These are phyloP conservation scores for Coniochaeta sp. DNA, from an alignment of 2,329 filamentous ascomycete genomes.

Conservation along the genomic window DNA sequence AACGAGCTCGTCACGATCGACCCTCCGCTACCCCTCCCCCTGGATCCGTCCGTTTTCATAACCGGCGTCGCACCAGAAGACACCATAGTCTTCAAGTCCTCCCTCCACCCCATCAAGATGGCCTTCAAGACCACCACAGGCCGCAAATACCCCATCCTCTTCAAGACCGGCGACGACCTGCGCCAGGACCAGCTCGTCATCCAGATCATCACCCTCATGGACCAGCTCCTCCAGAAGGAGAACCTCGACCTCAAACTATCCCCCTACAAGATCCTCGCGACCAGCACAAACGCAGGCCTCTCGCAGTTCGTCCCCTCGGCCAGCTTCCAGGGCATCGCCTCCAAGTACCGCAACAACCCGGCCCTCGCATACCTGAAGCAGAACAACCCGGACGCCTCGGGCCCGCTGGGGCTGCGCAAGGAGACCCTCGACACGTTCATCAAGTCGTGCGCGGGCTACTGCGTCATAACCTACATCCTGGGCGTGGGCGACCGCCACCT, in stretches of 20 bases:
- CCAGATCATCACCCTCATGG: constrained; percentile 96
- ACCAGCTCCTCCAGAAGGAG: constrained; percentile 88
- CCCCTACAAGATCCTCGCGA: constrained; percentile 93
- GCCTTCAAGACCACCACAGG: constrained; percentile 78
- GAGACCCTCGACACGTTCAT: constrained; percentile 94
- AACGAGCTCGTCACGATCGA: constrained; percentile 82
- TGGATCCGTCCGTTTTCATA: constrained; percentile 77
- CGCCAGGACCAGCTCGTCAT: constrained; percentile 96
- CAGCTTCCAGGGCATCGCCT: constrained; percentile 72
- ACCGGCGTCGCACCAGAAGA: constrained; percentile 77
- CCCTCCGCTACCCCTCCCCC: constrained; percentile 75
- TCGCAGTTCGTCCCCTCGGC: constrained; percentile 90
- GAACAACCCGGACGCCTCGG: constrained; percentile 79
- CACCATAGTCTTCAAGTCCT: constrained; percentile 91
- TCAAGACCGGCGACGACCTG: constrained; percentile 95
- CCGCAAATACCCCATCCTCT: constrained; percentile 81
- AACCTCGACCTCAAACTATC: constrained; percentile 93
- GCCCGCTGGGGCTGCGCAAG: constrained; percentile 78
- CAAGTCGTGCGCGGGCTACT: constrained; percentile 94
- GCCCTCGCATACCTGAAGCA: constrained; percentile 78
- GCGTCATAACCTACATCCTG: constrained; percentile 95
- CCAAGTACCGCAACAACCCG: constrained; percentile 68
- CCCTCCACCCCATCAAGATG: constrained; percentile 81
- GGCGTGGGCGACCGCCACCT: constrained; percentile 94
- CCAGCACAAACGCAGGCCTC: constrained; percentile 79